Conservation (phyloP, 2,329 filamentous ascomycete genomes). For the Fusarium lateritium region DNA sequence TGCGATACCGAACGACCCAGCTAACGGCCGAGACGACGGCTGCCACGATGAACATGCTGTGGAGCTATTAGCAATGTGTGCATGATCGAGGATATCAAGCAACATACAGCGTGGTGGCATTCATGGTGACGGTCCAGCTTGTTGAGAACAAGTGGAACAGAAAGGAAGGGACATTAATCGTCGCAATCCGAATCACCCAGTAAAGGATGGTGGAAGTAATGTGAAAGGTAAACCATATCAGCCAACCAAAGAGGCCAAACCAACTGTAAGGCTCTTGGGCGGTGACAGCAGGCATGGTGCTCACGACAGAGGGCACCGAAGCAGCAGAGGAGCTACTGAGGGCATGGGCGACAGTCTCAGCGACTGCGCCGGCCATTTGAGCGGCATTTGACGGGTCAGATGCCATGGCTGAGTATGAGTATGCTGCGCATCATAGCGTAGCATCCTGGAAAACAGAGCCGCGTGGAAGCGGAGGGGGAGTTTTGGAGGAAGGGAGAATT, state of each 20-base stretch:
- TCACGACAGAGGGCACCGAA: constrained; percentile 58
- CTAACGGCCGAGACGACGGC: constrained; percentile 86
- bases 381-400: constrained; percentile 58
- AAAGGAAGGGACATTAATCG: constrained; percentile 90
- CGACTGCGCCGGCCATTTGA: constrained; percentile 52
- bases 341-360: constrained; percentile 52
- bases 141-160: constrained; percentile 92
- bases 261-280: constrained; percentile 64
- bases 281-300: constrained; percentile 52
- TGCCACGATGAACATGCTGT: constrained; percentile 81
- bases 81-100: constrained; percentile 11
- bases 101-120: constrained; percentile 91
- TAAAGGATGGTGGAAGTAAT: constrained; percentile 74
- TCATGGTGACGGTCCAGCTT: constrained; percentile 97
- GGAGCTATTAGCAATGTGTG: constrained; percentile 26
- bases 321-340: constrained; percentile 52
- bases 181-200: constrained; percentile 86
- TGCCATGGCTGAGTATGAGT: constrained; percentile 57
- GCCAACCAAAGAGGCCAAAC: constrained; percentile 69
- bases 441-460: constrained; percentile 55
- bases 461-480: constrained; percentile 40
- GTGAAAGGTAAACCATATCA: constrained; percentile 70
- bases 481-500: constrained; percentile 33
- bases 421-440: constrained; percentile 51
- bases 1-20: constrained; percentile 96